Evolutionary conservation across 768 basidiomycete species (phyloP), one percentile per base, ranked within the genome.

Genomic region (Rhizopogon vulgaris): DNA sequence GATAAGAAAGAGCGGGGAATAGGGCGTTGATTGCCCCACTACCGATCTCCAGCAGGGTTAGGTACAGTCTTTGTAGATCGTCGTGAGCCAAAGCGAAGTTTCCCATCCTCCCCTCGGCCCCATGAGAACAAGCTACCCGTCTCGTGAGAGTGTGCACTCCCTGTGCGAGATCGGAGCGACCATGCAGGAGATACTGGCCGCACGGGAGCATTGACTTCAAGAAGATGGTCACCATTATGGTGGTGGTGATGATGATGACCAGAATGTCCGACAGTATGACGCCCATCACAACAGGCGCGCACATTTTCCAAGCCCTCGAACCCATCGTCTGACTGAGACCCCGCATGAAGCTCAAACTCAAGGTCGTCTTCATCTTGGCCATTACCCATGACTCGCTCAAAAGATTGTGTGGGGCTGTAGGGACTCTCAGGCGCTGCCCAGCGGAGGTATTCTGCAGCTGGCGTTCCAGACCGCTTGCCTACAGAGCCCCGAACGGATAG

Each of bases 221-320:
- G 69, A 18, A 83, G 69, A 56, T 78, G 79, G 41, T 75, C 73
- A 42, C 75, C 73, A 51, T 67, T 69, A 38, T 73, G 69, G 15
- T 83, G 80, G 25, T 82, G 83, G 41, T 83, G 84, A 49, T 82
- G 76, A 38, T 72, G 70, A 14, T 77, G 75, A 28, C 74, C 77
- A 36, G 75, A 72, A 53, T 77, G 79, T 0, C 90, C 89, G 15
- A 94, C 89, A 1, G 90, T 92, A 67, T 94, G 91, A 48, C 82
- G 77, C 17, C 90, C 90, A 64, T 91, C 89, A 60, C 90, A 93
- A 65, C 90, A 93, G 1, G 88, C 93, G 22, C 95, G 80, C 18
- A 97, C 94, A 61, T 98, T 97, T 72, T 97, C 94, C 50, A 98
- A 68, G 0, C 93, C 94, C 61, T 97, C 94, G 64, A 82, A 98